Base-by-base conservation (phyloP, 1,284 basidiomycete genomes). In the Irpex rosettiformis region DNA sequence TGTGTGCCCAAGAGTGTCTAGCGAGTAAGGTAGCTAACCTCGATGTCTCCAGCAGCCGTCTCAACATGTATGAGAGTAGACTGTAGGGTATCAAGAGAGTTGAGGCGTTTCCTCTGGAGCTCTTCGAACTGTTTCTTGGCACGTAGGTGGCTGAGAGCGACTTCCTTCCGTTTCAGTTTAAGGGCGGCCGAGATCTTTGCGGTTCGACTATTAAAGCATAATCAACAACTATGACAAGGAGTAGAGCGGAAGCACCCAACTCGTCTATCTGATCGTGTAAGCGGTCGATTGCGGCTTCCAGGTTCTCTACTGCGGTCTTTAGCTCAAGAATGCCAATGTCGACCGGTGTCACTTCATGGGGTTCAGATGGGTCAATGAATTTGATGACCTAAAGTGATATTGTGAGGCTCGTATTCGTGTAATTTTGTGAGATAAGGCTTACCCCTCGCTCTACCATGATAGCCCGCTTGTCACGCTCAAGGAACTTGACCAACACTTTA, bases 31-130 rank as follows among this genome's bases (percentile, higher is more conserved):
- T 22, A 43, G 22, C 24, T 25, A 33, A 94, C 93, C 78, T 95
- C 89, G 5, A 95, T 81, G 71, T 98, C 92, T 3, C 88, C 88
- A 48, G 90, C 91, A 21, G 96, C 93, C 16, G 88, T 84, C 73
- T 98, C 94, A 2, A 98, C 91, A 53, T 86, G 84, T 55, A 93
- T 75, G 18, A 97, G 73, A 0, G 95, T 93, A 1, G 80, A 75
- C 59, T 89, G 84, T 10, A 98, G 75, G 43, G 87, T 93, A 55
- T 88, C 84, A 1, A 92, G 75, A 0, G 92, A 86, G 0, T 77
- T 82, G 0, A 94, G 72, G 21, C 94, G 88, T 69, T 93, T 91
- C 25, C 75, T 75, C 25, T 96, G 75, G 1, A 96, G 73, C 2
- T 91, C 89, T 66, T 96, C 88, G 3, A 96, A 76, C 55, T 85